Percentiles rank a stretch among this genome's conserved stretches.
phyloP scores from a whole-genome alignment of 352 stramenopile species.

The Globisporangium sylvaticum region DNA sequence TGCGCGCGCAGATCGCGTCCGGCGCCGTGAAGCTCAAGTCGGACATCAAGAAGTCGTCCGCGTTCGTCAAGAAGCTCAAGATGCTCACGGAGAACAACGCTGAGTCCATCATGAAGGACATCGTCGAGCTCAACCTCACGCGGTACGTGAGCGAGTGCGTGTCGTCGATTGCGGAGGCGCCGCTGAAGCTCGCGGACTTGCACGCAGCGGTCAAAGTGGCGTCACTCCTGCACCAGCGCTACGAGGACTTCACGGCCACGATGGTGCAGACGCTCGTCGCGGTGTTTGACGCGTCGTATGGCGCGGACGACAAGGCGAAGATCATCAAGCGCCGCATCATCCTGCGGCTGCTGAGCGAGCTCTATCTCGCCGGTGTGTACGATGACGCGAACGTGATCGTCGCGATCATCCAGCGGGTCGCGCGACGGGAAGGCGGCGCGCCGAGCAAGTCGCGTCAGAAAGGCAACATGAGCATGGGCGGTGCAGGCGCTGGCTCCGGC shows the following conservation, averaged over 20 bases:
- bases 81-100: slow-evolving; percentile 68
- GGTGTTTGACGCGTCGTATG: slow-evolving; percentile 54
- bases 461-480: slow-evolving; percentile 33
- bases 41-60: slow-evolving; percentile 97
- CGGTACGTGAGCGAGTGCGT: slow-evolving; percentile 95
- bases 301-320: slow-evolving; percentile 68
- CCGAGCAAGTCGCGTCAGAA: slow-evolving; percentile 27
- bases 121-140: slow-evolving; percentile 90
- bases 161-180: slow-evolving; percentile 78
- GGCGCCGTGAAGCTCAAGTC: slow-evolving; percentile 93
- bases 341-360: slow-evolving; percentile 77
- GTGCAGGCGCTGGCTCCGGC: not conserved
- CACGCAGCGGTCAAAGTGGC: slow-evolving; percentile 80
- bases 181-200: slow-evolving; percentile 86
- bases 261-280: slow-evolving; percentile 55
- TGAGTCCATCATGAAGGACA: slow-evolving; percentile 80
- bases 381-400: slow-evolving; percentile 69
- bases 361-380: slow-evolving; percentile 78
- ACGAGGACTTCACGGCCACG: slow-evolving; percentile 80
- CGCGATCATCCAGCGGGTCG: slow-evolving; percentile 80
- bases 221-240: slow-evolving; percentile 90
- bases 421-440: slow-evolving; percentile 50
- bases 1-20: slow-evolving; percentile 77
- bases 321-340: slow-evolving; percentile 70
- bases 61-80: slow-evolving; percentile 97